Conservation (phyloP, 73 alveolate genomes). For the Tetrahymena borealis region DNA sequence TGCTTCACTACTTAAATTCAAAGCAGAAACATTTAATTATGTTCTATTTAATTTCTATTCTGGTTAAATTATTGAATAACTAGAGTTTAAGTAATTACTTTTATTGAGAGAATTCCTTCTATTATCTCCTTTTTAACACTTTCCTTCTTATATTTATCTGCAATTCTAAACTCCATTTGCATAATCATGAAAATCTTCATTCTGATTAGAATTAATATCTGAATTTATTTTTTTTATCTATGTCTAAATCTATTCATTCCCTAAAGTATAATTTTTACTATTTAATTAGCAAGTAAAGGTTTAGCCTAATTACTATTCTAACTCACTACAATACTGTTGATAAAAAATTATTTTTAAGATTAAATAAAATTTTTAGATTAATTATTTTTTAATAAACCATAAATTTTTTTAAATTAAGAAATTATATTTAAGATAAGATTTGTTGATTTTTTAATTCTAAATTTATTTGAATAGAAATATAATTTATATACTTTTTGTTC, state of each 20-base stretch:
- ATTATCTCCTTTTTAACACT: background rate
- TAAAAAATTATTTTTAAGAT: background rate
- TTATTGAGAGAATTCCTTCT: background rate
- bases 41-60: background rate
- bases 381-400: too few relatives aligned
- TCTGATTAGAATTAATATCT: background rate
- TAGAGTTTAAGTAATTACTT: background rate
- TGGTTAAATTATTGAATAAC: background rate
- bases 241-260: background rate
- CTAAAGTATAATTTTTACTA: background rate
- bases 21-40: background rate
- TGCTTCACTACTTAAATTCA: background rate
- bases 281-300: background rate
- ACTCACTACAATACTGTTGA: background rate
- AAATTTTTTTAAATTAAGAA: too few relatives aligned
- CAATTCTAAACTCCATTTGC: too few relatives aligned
- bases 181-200: background rate
- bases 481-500: too few relatives aligned
- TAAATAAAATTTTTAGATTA: background rate
- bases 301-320: background rate
- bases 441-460: too few relatives aligned
- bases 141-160: background rate
- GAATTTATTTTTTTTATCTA: background rate
- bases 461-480: too few relatives aligned
- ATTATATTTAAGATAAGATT: too few relatives aligned